Evolutionary conservation across 139 green algal species (phyloP), one percentile per base, ranked within the genome.

Genomic region (Prasinococcaceae sp.): DNA sequence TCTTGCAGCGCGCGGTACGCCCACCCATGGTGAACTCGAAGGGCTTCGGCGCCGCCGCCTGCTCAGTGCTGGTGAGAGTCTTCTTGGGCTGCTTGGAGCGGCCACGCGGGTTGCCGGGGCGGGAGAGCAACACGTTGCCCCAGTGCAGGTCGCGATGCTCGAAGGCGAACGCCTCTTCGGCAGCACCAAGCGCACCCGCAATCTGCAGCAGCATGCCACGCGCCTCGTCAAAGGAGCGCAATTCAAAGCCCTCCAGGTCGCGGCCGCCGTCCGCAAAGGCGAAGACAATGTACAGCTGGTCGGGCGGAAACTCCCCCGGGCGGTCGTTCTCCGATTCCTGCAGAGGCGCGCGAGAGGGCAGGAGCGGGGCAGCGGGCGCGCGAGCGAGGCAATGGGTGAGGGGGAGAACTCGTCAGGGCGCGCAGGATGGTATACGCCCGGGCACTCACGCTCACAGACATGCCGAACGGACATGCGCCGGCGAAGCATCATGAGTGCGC

Each of bases 111-210:
- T 30, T 30, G 19, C 16, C n/a, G 46, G 29, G 16, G 26, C 10
- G 6, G 22, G 12, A 45, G 43, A 81, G 30, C 45, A 82, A 46
- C 9, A 86, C 53, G 41, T 82, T 84, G 60, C 76, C 73, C 81
- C 87, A 94, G 72, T 96, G 90, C 57, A 98, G 69, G 62, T 98
- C 90, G 0, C 90, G 66, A 77, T 98, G 90, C 74, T 98, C 90
- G 74, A 97, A 96, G n/a, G 76, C 38, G 25, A 76, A 69, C 5
- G 71, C 74, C 40, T 81, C 78, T 66, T 98, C 90, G 0, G 70
- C 88, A 12, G 92, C 79, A 2, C 86, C 86, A 33, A 97, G 60
- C 6, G 74, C 60, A 40, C 93, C 48, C 1, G 69, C 62, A 2
- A 76, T 69, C 83, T 94, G 69, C 12, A 25, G 60, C 36, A 98